These are phyloP conservation scores for Erigeron canadensis DNA, from an alignment of 129 eudicot species.

Conservation along the genomic window DNA sequence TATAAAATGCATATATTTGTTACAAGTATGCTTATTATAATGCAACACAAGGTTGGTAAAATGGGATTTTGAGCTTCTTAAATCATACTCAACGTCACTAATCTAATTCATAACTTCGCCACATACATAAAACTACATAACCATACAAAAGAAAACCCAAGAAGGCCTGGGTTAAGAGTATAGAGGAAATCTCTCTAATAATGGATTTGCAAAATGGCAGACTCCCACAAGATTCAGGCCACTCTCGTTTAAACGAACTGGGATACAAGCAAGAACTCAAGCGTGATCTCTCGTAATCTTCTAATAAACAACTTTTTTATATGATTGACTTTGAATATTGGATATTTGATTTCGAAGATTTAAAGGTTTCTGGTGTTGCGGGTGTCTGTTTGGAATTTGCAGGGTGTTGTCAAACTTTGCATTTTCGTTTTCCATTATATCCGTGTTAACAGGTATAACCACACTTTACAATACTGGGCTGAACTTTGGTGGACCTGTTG, in stretches of 20 bases:
- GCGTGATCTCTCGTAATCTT: conserved; percentile 91
- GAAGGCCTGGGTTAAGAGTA: no score
- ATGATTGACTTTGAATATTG: background rate
- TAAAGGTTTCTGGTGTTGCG: conserved; percentile 82
- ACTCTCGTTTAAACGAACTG: conserved; percentile 56
- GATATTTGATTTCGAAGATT: background rate
- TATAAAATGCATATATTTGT: background rate
- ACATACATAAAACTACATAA: no score
- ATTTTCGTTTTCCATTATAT: conserved; percentile 87
- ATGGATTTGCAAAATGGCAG: conserved; percentile 7
- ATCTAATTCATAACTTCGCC: background rate
- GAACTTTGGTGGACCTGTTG: conserved; percentile 83
- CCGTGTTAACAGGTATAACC: conserved; percentile 92
- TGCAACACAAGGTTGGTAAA: background rate
- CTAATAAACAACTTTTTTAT: background rate
- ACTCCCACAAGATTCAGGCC: conserved; percentile 60
- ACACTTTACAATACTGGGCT: conserved; percentile 79
- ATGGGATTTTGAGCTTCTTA: background rate
- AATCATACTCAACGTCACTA: background rate
- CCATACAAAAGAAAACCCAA: no score
- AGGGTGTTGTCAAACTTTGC: conserved; percentile 96
- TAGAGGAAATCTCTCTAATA: background rate
- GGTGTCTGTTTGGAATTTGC: conserved; percentile 54
- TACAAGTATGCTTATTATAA: background rate
- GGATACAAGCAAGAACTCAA: conserved; percentile 99